Evolutionary conservation across 176 grass and related monocot species (phyloP).

Genomic region (Luzula sylvatica): DNA sequence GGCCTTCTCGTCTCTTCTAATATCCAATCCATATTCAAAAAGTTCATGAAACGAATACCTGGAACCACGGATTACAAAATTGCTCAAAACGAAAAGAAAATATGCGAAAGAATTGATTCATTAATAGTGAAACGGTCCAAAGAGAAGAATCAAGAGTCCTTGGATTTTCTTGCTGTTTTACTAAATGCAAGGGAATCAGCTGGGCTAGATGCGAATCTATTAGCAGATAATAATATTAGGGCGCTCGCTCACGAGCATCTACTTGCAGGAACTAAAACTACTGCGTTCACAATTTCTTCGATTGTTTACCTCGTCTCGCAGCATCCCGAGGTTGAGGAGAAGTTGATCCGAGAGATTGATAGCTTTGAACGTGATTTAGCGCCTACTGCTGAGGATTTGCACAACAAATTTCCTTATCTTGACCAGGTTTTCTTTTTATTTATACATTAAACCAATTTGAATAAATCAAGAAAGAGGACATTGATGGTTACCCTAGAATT

Average conservation of each 20-base stretch:
- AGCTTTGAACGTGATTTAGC: conserved; percentile 21
- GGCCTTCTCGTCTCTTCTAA: conserved; percentile 52
- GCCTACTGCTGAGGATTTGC: conserved; percentile 51
- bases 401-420: conserved; percentile 59
- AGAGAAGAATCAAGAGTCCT: conserved; percentile 18
- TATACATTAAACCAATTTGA: too few relatives aligned
- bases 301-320: conserved; percentile 67
- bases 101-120: conserved; percentile 60
- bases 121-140: conserved; percentile 42
- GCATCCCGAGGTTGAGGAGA: conserved; percentile 64
- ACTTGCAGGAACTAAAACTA: conserved; percentile 95
- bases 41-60: conserved; percentile 39
- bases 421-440: conserved; percentile 40
- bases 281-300: conserved; percentile 81
- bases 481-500: not conserved
- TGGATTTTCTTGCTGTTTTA: conserved; percentile 69
- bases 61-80: conserved; percentile 75
- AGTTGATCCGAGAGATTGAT: conserved; percentile 66
- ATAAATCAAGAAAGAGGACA: not conserved
- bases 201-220: conserved; percentile 25
- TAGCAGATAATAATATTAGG: conserved; percentile 46
- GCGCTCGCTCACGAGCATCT: conserved; percentile 91
- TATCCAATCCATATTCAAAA: conserved; percentile 48
- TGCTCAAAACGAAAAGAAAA: conserved; percentile 38
- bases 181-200: conserved; percentile 40